Evolutionary conservation across 257 asterid species (phyloP), one percentile per base, ranked within the genome.

Genomic region (Solanum paucissectum): DNA sequence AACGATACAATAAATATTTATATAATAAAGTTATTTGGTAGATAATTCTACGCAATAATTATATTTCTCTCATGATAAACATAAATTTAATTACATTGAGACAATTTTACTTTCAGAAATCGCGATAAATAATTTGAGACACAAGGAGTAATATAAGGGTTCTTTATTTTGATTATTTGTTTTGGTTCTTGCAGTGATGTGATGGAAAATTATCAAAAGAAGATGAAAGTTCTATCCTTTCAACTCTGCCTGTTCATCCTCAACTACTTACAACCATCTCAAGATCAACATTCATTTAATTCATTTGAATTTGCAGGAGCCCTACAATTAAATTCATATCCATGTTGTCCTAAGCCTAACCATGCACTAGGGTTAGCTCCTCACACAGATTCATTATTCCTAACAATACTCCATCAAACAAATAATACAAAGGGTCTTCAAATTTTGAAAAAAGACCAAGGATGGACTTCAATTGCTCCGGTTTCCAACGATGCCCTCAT

Each of bases 231-330:
- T 55, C 64, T 55, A 55, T 55, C 64, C 64, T 55, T 18, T 7
- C 64, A 55, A 55, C 64, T 55, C 10, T 55, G n/a, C n/a, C n/a
- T 55, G 64, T 18, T 18, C n/a, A 55, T 55, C 4, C 64, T 55
- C 64, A 55, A 55, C n/a, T 55, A 55, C 3, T 55, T 55, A 55
- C 64, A 55, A 55, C 64, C 64, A 55, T 55, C 64, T 55, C 64
- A 6, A 2, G n/a, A 46, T 44, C 55, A 52, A 55, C 64, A 18
- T 55, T 55, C 92, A 79, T 16, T 92, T 62, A 87, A 87, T 27
- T 88, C 75, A 2, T 52, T 81, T 77, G 83, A 90, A 87, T 93
- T 95, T 4, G 88, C 82, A 40, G 94, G 94, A 52, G 94, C 96
- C 44, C 32, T 96, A 88, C 98, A 95, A 69, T 93, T 96, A 18